phyloP scores from a whole-genome alignment of 2,329 filamentous ascomycete genomes.

The Trichoderma sp. region DNA sequence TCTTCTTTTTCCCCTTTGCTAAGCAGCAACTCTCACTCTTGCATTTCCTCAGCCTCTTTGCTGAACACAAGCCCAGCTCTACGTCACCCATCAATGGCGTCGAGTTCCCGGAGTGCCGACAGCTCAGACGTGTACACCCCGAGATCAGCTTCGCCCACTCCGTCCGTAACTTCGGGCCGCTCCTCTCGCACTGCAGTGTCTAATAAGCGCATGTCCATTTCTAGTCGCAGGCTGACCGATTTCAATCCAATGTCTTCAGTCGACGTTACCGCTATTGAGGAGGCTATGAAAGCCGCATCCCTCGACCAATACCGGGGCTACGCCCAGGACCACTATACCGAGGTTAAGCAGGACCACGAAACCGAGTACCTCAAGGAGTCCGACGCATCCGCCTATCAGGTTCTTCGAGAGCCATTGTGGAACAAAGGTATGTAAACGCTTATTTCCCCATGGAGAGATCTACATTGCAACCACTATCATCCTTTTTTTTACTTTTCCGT shows the following conservation, averaged over 20 bases:
- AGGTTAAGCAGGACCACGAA: constrained; percentile 55
- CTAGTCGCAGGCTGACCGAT: constrained; percentile 52
- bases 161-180: constrained; percentile 49
- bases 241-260: constrained; percentile 59
- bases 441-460: constrained; percentile 27
- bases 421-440: constrained; percentile 57
- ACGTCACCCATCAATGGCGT: constrained; percentile 31
- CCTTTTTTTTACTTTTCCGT: background rate
- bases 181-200: constrained; percentile 55
- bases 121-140: constrained; percentile 57
- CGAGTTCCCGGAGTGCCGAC: constrained; percentile 41
- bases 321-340: constrained; percentile 55
- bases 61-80: constrained; percentile 29
- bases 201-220: constrained; percentile 54
- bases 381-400: constrained; percentile 60
- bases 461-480: background rate
- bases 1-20: background rate
- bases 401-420: constrained; percentile 63
- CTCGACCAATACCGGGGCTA: constrained; percentile 64
- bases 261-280: constrained; percentile 59
- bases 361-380: constrained; percentile 57
- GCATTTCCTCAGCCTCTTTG: constrained; percentile 24
- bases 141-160: constrained; percentile 55
- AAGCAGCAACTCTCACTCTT: constrained; percentile 29
- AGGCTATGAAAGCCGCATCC: constrained; percentile 60